Base-by-base conservation (phyloP, 495 filamentous ascomycete species). In the Penicillium crystallinum region DNA sequence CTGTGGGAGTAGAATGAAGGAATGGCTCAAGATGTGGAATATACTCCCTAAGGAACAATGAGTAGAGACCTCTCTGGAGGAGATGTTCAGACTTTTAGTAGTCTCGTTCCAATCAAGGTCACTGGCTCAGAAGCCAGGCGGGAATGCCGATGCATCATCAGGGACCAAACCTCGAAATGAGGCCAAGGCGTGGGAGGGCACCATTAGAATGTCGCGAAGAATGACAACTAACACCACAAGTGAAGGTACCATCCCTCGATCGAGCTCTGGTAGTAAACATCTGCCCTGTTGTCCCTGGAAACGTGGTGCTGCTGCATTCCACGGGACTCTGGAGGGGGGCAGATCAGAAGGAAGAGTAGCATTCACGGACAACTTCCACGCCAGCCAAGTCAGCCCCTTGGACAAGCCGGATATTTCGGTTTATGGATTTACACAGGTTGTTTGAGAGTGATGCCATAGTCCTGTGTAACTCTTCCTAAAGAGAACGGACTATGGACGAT, bases 71-170 rank as follows among this genome's bases (percentile, higher is more conserved):
- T n/a, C 3, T 1, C 40, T 4, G 17, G 15, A 19, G 49, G 60
- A 61, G 53, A 36, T 61, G 15, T 45, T 15, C 54, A 52, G 47
- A 52, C 14, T 61, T 66, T 64, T 66, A 66, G 61, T 66, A 66
- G 29, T 56, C 41, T 9, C 30, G 15, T 52, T 40, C 11, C 60
- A 61, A 61, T 59, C 57, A 59, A 53, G 53, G 48, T 55, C 39
- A 61, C 45, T 48, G 18, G 19, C 33, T 33, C 44, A 11, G n/a
- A 14, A 33, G 8, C 21, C 21, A 50, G 30, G 40, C 19, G 22
- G 63, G 63, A 65, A 66, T 66, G 63, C 42, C 38, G n/a, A n/a
- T 29, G 12, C 43, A 37, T 14, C 42, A 30, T 46, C 45, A 53
- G 22, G 36, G 1, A 54, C 10, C 8, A 30, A 41, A 29, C 17